A percentile compares a stretch with the other conserved stretches of the same genome.
Conservation (phyloP, 345 rosid genomes). For the Syzygium oleosum region DNA sequence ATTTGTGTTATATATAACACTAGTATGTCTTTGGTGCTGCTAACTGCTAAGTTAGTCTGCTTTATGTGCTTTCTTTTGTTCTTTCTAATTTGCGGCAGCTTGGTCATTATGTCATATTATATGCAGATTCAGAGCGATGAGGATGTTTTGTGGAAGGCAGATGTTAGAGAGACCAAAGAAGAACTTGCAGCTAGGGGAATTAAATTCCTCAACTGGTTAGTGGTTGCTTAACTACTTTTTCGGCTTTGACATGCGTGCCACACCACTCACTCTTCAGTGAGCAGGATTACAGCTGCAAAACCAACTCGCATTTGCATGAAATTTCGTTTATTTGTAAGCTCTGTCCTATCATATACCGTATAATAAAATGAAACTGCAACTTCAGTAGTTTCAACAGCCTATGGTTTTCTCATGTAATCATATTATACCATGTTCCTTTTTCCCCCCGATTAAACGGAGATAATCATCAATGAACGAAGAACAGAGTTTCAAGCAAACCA, state of each 20-base stretch:
- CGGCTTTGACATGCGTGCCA: background rate
- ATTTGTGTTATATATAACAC: background rate
- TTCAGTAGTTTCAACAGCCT: background rate
- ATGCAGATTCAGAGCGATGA: constrained; percentile 73
- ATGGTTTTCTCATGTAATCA: background rate
- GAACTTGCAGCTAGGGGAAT: constrained; percentile 74
- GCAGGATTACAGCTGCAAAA: background rate
- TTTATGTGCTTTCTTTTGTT: background rate
- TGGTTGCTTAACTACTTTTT: background rate
- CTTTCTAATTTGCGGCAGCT: background rate
- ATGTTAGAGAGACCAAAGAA: constrained; percentile 72
- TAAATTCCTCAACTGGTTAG: constrained; percentile 70
- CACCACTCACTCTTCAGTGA: background rate
- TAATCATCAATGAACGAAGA: background rate
- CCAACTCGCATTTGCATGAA: background rate
- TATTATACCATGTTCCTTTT: background rate
- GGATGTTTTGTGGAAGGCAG: constrained; percentile 70
- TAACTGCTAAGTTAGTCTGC: background rate
- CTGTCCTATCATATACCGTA: background rate
- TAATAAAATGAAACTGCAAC: background rate
- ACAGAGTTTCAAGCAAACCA: background rate
- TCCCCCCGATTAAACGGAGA: background rate
- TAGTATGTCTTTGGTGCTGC: background rate
- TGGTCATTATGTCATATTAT: background rate
- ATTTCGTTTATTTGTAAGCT: background rate